Conservation (phyloP, 768 basidiomycete species). For the Pisolithus sp. region DNA sequence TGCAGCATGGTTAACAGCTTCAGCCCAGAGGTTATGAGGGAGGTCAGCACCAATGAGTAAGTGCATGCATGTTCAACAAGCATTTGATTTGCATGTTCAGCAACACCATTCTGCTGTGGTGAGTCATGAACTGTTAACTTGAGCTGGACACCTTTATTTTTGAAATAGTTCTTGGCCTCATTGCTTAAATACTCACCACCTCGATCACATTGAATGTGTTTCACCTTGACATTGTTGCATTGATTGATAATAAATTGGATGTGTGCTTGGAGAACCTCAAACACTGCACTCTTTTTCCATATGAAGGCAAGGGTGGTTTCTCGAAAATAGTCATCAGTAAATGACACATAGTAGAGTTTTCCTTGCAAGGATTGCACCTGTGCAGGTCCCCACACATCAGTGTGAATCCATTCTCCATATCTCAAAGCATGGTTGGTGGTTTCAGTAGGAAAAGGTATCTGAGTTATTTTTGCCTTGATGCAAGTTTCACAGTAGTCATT, state of each 20-base stretch:
- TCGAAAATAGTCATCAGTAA: constrained; percentile 30
- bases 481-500: constrained; percentile 1
- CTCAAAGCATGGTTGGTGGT: not conserved
- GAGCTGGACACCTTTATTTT: constrained; percentile 14
- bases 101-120: constrained; percentile 23
- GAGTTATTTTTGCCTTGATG: constrained; percentile 2
- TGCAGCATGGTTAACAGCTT: constrained; percentile 7
- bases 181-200: constrained; percentile 23
- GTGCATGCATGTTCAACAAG: constrained; percentile 13
- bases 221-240: constrained; percentile 10
- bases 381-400: constrained; percentile 30
- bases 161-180: constrained; percentile 11
- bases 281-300: constrained; percentile 18
- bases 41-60: constrained; percentile 14
- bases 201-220: constrained; percentile 15
- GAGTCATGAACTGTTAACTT: constrained; percentile 19
- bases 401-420: constrained; percentile 10
- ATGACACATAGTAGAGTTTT: constrained; percentile 28
- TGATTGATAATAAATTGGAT: constrained; percentile 22
- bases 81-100: constrained; percentile 22
- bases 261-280: constrained; percentile 18
- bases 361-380: constrained; percentile 16
- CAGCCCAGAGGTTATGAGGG: constrained; percentile 20
- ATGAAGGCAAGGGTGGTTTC: constrained; percentile 22
- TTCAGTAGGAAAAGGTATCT: not conserved